Conservation (phyloP, 768 basidiomycete genomes). For the Cantharellus cinnabarinus region DNA sequence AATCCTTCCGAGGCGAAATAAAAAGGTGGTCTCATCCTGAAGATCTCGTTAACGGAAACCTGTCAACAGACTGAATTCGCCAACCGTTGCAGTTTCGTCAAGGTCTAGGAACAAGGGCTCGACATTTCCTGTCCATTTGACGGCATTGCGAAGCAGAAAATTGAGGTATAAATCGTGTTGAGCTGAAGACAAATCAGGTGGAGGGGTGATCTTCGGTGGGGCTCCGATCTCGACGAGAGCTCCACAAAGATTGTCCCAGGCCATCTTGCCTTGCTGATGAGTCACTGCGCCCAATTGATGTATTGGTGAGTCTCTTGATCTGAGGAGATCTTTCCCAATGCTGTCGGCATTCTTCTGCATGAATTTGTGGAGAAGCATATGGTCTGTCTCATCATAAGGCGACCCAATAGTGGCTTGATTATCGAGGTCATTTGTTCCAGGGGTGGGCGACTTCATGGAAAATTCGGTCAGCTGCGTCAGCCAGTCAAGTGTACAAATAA, state of each 20-base stretch:
- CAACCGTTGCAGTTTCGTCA: not conserved
- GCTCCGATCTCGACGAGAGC: slow-evolving; percentile 60
- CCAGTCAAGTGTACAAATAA: not conserved
- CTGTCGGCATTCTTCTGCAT: slow-evolving; percentile 72
- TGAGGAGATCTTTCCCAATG: slow-evolving; percentile 70
- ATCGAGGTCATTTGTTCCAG: slow-evolving; percentile 11
- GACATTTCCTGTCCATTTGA: slow-evolving; percentile 40
- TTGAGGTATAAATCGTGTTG: slow-evolving; percentile 47
- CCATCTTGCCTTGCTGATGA: slow-evolving; percentile 46
- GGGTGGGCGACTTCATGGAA: not conserved
- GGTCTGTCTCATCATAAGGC: slow-evolving; percentile 68
- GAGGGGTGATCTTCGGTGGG: slow-evolving; percentile 23
- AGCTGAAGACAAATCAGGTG: slow-evolving; percentile 22
- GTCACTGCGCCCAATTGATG: slow-evolving; percentile 10
- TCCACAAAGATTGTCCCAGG: slow-evolving; percentile 70
- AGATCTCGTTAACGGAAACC: not conserved
- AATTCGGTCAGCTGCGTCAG: not conserved
- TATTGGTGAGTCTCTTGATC: slow-evolving; percentile 29
- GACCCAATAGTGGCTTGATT: slow-evolving; percentile 51
- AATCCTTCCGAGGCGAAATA: slow-evolving; percentile 43
- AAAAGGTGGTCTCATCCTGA: slow-evolving; percentile 20
- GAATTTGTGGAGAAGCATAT: slow-evolving; percentile 65
- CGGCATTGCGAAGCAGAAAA: slow-evolving; percentile 41
- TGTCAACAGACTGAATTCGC: not conserved
- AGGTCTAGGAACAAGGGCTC: slow-evolving; percentile 31